Conservation (phyloP, 2,329 filamentous ascomycete genomes). For the Cercospora sp. region DNA sequence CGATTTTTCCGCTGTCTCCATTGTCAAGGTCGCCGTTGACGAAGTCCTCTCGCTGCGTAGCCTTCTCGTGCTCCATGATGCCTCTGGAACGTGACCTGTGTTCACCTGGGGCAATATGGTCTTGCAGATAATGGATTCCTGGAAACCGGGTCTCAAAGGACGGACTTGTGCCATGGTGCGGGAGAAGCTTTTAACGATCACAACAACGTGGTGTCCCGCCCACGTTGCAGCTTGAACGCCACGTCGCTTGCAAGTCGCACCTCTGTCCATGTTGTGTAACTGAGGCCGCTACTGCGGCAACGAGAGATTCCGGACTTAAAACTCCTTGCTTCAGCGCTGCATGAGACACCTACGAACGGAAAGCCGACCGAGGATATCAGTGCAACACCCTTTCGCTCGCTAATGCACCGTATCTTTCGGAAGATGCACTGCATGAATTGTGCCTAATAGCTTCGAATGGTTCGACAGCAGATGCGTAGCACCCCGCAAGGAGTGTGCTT, state of each 20-base stretch:
- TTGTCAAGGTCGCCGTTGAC: neutral
- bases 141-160: neutral
- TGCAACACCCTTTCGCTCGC: neutral
- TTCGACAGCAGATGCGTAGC: neutral
- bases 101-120: neutral
- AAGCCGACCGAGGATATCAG: neutral
- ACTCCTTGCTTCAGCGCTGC: constrained; percentile 4
- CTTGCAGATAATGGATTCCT: neutral
- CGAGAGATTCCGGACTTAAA: neutral
- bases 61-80: constrained; percentile 4
- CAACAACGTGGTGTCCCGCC: neutral
- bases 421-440: neutral
- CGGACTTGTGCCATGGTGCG: neutral
- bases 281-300: constrained; percentile 3
- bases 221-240: neutral
- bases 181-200: neutral
- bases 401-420: neutral
- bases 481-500: neutral
- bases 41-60: neutral
- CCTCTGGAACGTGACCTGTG: neutral
- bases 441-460: neutral
- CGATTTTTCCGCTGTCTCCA: neutral
- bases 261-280: constrained; percentile 6
- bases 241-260: neutral
- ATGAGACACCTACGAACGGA: neutral